A percentile compares a stretch with the other conserved stretches of the same genome.
phyloP scores from a whole-genome alignment of 1,284 basidiomycete genomes.

The Cryptococcus neoformans region DNA sequence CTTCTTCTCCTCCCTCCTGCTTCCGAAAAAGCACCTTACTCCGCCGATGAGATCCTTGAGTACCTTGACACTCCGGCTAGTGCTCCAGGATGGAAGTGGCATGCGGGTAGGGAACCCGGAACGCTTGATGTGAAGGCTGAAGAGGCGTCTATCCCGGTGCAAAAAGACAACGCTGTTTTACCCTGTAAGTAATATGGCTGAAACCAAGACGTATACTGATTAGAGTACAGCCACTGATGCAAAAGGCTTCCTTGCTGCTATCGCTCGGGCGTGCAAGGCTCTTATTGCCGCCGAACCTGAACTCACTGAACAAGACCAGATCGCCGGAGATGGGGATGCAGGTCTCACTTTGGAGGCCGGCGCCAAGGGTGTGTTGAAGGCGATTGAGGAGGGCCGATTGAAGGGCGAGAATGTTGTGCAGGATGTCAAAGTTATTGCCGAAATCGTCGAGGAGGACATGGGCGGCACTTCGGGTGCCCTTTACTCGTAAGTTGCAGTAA shows the following conservation, averaged over 20 bases:
- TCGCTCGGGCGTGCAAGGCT: conserved; percentile 65
- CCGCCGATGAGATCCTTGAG: conserved; percentile 60
- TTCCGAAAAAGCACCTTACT: conserved; percentile 44
- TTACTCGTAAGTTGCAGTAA: conserved; percentile 64
- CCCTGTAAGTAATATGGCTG: conserved; percentile 22
- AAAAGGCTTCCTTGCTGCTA: conserved; percentile 38
- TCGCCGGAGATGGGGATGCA: conserved; percentile 59
- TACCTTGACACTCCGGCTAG: conserved; percentile 72
- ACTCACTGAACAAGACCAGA: conserved; percentile 83
- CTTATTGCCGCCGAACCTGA: conserved; percentile 75
- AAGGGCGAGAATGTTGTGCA: conserved; percentile 62
- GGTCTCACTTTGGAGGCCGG: conserved; percentile 79
- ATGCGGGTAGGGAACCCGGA: conserved; percentile 28
- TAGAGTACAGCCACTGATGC: conserved; percentile 20
- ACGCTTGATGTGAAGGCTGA: conserved; percentile 24
- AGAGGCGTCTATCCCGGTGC: conserved; percentile 10
- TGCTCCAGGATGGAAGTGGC: conserved; percentile 77
- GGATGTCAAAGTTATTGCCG: conserved; percentile 65
- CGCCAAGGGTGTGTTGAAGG: conserved; percentile 54
- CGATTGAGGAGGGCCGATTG: conserved; percentile 52
- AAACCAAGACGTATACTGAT: not conserved
- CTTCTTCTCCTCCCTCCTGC: conserved; percentile 69
- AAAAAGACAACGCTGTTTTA: conserved; percentile 29
- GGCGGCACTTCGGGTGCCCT: conserved; percentile 89
- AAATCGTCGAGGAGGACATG: conserved; percentile 71